Base-by-base conservation (phyloP, 108 stramenopile genomes). In the Schizochytrium sp. region DNA sequence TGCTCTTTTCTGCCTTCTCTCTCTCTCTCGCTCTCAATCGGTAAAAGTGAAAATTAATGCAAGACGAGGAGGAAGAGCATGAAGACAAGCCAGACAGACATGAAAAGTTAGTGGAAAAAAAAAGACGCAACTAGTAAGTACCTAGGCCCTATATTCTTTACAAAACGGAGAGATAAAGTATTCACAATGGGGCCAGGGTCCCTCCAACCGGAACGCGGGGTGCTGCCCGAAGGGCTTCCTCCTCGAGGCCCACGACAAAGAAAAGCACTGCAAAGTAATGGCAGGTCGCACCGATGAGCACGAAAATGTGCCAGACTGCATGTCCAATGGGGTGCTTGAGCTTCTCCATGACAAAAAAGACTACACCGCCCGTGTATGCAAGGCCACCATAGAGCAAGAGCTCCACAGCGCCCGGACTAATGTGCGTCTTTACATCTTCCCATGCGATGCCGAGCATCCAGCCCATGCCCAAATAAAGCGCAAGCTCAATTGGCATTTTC, bases 191-290 rank as follows among this genome's bases (percentile, higher is more conserved):
- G 34, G 34, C 0, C 34, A 34, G 34, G 34, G 34, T 34, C 34
- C 34, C 34, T 34, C 34, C 34, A 1, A 34, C 34, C 34, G 34
- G 34, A 2, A 0, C 34, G 34, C 34, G 34, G 34, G 34, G 34
- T 34, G 34, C 34, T 34, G 34, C 34, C 34, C 34, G 14, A 23
- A 41, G 41, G 41, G 2, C 58, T 29, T 44, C 76, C n/a, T 58
- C 76, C 28, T 88, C 60, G 8, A 89, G 53, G 53, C 89, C 90
- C 47, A 93, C 92, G 41, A 92, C 88, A 72, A 90, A 93, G 58
- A 90, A 57, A 58, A 91, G 93, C 21, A 94, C 91, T 45, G 90
- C 90, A 23, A 94, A 92, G 92, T 92, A 94, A 88, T 94, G 93
- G 47, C 91, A 44, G 3, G 55, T n/a, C 19, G 92, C 91, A 14